Conservation (phyloP, 495 filamentous ascomycete genomes). For the Margaritispora aquatica region DNA sequence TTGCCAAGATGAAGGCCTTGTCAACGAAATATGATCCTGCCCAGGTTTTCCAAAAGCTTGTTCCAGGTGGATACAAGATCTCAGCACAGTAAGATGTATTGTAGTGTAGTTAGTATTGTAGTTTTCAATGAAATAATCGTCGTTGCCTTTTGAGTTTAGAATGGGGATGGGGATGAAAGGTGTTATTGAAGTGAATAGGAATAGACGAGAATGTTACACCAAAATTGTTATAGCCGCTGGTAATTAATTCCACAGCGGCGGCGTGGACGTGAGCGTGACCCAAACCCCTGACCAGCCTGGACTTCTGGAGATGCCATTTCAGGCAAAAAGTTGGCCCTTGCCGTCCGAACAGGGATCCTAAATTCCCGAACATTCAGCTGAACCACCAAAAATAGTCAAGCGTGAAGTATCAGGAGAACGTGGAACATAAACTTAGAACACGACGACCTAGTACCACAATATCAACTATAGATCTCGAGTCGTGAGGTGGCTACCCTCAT, state of each 20-base stretch:
- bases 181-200: too few species aligned
- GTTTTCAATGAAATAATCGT: too few species aligned
- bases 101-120: neutral
- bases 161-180: too few species aligned
- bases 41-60: conserved; percentile 30
- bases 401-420: neutral
- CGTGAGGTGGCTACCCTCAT: neutral
- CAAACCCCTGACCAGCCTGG: neutral
- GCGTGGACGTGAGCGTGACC: too few species aligned
- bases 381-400: neutral
- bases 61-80: conserved; percentile 7
- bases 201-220: too few species aligned
- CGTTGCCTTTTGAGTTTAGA: too few species aligned
- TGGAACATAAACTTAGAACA: neutral
- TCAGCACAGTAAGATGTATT: neutral
- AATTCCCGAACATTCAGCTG: neutral
- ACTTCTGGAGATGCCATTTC: neutral
- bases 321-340: neutral
- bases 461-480: neutral
- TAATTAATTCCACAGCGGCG: too few species aligned
- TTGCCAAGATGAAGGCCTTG: conserved; percentile 28
- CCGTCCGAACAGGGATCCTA: neutral
- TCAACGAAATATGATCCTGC: conserved; percentile 44
- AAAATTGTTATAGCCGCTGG: too few species aligned
- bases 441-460: neutral